These are phyloP conservation scores for Candida maris DNA, from an alignment of 805 yeast genomes.

Conservation along the genomic window DNA sequence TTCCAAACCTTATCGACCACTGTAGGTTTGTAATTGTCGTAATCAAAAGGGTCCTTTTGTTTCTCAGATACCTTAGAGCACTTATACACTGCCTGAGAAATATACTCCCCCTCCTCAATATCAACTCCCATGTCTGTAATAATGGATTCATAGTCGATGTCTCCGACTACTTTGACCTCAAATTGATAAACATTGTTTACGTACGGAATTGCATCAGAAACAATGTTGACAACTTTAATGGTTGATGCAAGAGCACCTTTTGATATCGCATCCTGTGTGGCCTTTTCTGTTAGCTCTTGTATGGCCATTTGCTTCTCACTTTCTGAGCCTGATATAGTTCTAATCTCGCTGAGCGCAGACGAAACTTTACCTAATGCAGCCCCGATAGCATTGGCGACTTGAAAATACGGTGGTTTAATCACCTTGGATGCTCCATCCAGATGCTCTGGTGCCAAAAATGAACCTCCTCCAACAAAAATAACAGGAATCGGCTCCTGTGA, in stretches of 20 bases:
- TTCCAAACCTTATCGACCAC: conserved; percentile 33
- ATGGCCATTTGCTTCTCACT: conserved; percentile 18
- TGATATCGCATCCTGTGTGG: conserved; percentile 14
- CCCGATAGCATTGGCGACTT: conserved; percentile 50
- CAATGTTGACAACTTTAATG: conserved; percentile 24
- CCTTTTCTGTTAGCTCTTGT: conserved; percentile 19
- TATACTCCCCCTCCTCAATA: conserved; percentile 5
- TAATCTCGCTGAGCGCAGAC: conserved; percentile 21
- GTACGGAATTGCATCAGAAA: conserved; percentile 32
- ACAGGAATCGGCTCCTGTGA: conserved; percentile 38
- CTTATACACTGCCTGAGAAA: conserved; percentile 9
- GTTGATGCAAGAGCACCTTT: conserved; percentile 29
- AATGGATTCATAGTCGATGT: conserved; percentile 36
- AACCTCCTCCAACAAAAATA: conserved; percentile 46
- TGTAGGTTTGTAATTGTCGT: conserved; percentile 12
- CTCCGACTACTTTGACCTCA: conserved; percentile 40
- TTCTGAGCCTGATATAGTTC: conserved; percentile 12
- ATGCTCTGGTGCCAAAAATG: conserved; percentile 36
- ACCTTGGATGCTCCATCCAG: conserved; percentile 40
- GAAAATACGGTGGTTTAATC: conserved; percentile 38
- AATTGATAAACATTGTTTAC: conserved; percentile 34
- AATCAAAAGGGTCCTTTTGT: conserved; percentile 13
- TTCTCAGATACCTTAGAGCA: conserved; percentile 8
- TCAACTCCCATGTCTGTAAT: conserved; percentile 1
- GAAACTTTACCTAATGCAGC: conserved; percentile 47